Base-by-base conservation (phyloP, 129 eudicot genomes). In the Centella asiatica region DNA sequence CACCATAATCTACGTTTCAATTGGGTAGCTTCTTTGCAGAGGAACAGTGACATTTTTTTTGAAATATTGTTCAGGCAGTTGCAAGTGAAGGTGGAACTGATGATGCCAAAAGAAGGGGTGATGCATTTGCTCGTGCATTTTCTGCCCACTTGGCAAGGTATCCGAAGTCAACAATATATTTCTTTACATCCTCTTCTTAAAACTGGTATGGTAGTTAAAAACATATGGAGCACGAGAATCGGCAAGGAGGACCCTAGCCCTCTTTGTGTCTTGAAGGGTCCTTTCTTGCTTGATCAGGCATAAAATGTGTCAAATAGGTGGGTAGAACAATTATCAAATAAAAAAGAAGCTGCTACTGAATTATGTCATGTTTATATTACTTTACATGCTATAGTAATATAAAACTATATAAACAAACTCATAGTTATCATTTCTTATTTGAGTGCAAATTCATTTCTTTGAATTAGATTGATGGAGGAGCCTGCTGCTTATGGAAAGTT, bases 61-160 rank as follows among this genome's bases (percentile, higher is more conserved):
- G 24, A 65, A 59, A 37, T 28, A 56, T 53, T 68, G 20, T 79
- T 62, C 68, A 93, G 99, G 99, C 96, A 55, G 99, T 93, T 77
- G 99, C 99, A 11, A 93, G 99, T 67, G 99, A 93, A 80, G 99
- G 99, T 62, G 99, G 96, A 60, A 93, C 99, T 7, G 95, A 93
- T 65, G 99, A 93, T 85, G 99, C 99, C 63, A 87, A 79, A 80
- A 82, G 96, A 77, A 76, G 99, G 72, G 99, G 99, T 20, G 82
- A 93, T 75, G 99, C 99, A 46, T 93, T 93, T 84, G 88, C 92
- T 69, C 92, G 92, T 74, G 99, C 96, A 58, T 87, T 93, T 67
- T 93, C 99, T 65, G 96, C 99, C 23, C 99, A 93, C 69, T 76
- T 93, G 64, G 92, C 99, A 39, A 93, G 99, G 99, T 93, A 71